Base-by-base conservation (phyloP, 805 yeast genomes). In the Metschnikowia amazonensis region DNA sequence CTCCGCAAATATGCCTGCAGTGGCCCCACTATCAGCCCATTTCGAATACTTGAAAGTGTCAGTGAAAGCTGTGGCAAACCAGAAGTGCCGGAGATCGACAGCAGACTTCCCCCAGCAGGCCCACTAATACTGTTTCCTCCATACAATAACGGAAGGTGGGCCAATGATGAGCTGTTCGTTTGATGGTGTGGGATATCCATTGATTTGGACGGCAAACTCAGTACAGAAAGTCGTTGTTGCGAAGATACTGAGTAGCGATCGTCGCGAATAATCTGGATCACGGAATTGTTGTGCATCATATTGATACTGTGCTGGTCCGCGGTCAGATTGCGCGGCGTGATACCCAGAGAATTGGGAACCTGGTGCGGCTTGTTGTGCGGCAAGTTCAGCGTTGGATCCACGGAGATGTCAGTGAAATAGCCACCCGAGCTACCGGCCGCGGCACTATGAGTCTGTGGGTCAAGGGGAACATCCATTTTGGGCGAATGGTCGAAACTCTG, bases 141-240 rank as follows among this genome's bases (percentile, higher is more conserved):
- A 48, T 69, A 71, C 16, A 71, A 50, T 3, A 68, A 64, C 1
- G 76, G 76, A 40, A 71, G 58, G 50, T 71, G 76, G 3, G 74
- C 74, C 55, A 71, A 60, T 5, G 74, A 63, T 43, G 53, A 64
- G 46, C 56, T 62, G 45, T 58, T 63, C 59, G 62, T 64, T 47
- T 70, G 75, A 55, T 71, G 76, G 53, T 71, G 76, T 1, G 76
- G 76, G 8, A 71, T 71, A 51, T 71, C 66, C 76, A 71, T 71
- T 14, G 69, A 64, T 52, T 71, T 71, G 14, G 73, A 67, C 7
- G 76, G 76, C 25, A 71, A 60, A 4, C 72, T 66, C 47, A 68
- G 65, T 9, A 71, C 69, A 24, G 73, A 67, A 34, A 67, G 74
- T 47, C 75, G 51, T 50, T 47, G 57, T 20, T 55, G 57, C 41